Evolutionary conservation across 2,329 filamentous ascomycete species (phyloP), one percentile per base, ranked within the genome.

Genomic region (Beauveria medogensis): DNA sequence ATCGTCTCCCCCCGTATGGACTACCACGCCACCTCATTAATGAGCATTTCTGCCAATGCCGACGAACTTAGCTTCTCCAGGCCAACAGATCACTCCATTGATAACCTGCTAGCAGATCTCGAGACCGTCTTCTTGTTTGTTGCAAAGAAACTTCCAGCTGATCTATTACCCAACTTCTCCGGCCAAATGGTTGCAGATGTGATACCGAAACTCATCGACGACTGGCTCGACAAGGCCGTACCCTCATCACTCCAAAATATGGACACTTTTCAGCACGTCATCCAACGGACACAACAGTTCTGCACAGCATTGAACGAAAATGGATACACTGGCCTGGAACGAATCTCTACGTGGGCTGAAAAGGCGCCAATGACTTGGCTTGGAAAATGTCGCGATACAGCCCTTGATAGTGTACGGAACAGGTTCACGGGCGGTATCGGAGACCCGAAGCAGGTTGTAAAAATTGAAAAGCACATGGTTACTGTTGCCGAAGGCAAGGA

Each of bases 311-410:
- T 97, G 8, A 79, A 84, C 41, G 73, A 77, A 8, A 77, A 87
- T 20, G 80, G 82, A 0, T 93, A 90, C 80, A 78, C 80, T 18
- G 81, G 81, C 5, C 78, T 83, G 53, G 77, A 80, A 16, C 83
- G 87, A 37, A 75, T 99, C 43, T 80, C 83, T 50, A 85, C 90
- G 26, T 99, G 94, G 93, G 86, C 91, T 0, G 83, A 87, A 46
- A 86, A 88, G 63, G 89, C 91, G 1, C 90, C 92, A 0, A 85
- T 85, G 61, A 86, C 91, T 28, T 99, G 94, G 94, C 81, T 97
- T 16, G 84, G 84, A 2, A 93, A 91, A 70, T 88, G 92, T 65
- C 86, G 90, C 68, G 92, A 96, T 68, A 85, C 82, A 40, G 87
- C 91, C 0, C 80, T 99, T 26, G 88, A 92, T 63, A 81, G 83